Percentiles rank a stretch among this genome's conserved stretches.
Evolutionary conservation across 257 asterid species (phyloP).

Genomic region (Sherardia arvensis): DNA sequence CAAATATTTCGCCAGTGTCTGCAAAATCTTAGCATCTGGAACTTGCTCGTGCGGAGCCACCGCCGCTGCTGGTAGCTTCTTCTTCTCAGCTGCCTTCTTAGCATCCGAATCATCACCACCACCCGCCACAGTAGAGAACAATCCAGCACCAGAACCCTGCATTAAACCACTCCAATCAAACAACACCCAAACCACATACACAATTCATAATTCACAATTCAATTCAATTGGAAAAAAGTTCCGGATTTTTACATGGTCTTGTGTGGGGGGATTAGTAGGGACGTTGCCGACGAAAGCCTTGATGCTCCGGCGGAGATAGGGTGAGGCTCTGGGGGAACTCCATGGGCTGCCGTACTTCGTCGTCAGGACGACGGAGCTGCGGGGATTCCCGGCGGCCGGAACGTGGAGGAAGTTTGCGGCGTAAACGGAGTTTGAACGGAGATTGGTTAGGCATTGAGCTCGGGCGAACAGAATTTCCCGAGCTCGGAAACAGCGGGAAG

Average conservation of each 20-base stretch:
- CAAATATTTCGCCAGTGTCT: constrained; percentile 59
- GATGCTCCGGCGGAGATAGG: constrained; percentile 28
- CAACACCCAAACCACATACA: neutral
- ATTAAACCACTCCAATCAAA: constrained; percentile 17
- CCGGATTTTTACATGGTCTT: constrained; percentile 26
- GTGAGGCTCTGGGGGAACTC: constrained; percentile 35
- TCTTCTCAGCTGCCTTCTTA: constrained; percentile 22
- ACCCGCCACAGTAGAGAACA: constrained; percentile 49
- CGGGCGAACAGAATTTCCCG: constrained; percentile 13
- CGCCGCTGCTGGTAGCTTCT: constrained; percentile 29
- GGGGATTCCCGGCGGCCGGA: constrained; percentile 24
- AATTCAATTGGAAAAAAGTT: neutral
- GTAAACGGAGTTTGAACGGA: neutral
- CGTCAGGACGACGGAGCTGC: neutral
- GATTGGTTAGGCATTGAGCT: constrained; percentile 10
- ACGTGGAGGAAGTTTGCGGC: constrained; percentile 2
- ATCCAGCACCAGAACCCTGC: constrained; percentile 34
- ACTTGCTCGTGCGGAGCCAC: constrained; percentile 33
- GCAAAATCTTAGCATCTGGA: constrained; percentile 46
- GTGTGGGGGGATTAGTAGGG: constrained; percentile 43
- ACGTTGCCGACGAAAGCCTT: constrained; percentile 63
- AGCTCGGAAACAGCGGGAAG: constrained; percentile 24
- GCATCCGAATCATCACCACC: constrained; percentile 13
- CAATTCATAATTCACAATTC: neutral
- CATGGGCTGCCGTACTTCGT: constrained; percentile 20